Conservation (phyloP, 768 basidiomycete genomes). For the Rhodotorula diobovata region DNA sequence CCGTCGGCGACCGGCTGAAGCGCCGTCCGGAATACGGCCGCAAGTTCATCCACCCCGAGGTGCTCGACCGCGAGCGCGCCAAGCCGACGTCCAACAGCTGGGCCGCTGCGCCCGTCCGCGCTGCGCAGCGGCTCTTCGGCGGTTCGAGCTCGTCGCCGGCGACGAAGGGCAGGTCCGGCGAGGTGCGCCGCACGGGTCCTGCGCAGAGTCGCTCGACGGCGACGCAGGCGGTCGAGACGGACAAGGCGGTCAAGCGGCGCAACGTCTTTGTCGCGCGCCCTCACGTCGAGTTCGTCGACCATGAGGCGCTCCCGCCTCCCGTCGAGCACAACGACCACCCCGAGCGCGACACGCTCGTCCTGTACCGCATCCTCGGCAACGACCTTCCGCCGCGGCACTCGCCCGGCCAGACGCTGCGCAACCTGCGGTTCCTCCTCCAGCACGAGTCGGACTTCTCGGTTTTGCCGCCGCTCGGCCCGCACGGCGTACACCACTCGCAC, state of each 20-base stretch:
- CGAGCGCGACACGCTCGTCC: conserved; percentile 43
- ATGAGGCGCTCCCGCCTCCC: conserved; percentile 32
- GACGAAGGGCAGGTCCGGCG: no score
- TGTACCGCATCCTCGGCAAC: conserved; percentile 46
- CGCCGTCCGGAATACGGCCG: neutral
- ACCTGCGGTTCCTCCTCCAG: conserved; percentile 45
- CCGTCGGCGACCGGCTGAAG: conserved; percentile 2
- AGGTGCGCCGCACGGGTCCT: neutral
- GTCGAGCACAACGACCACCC: conserved; percentile 30
- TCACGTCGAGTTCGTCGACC: conserved; percentile 30
- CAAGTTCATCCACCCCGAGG: conserved; percentile 34
- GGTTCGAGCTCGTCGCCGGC: neutral
- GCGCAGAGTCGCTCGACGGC: neutral
- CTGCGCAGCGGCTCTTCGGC: neutral
- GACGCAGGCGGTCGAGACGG: neutral
- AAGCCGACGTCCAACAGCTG: conserved; percentile 3
- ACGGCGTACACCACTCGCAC: conserved; percentile 34
- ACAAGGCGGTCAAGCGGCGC: neutral
- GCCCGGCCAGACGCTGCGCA: conserved; percentile 43
- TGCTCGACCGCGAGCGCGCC: conserved; percentile 12
- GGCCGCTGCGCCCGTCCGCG: conserved; percentile 13
- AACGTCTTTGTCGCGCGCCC: conserved; percentile 24
- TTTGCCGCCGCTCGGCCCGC: conserved; percentile 35
- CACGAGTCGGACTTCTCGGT: conserved; percentile 43
- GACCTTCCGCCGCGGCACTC: conserved; percentile 45